Evolutionary conservation across 108 stramenopile genomes (phyloP), one percentile per base, ranked within the genome.

Genomic region (Stephanodiscus minutulus): DNA sequence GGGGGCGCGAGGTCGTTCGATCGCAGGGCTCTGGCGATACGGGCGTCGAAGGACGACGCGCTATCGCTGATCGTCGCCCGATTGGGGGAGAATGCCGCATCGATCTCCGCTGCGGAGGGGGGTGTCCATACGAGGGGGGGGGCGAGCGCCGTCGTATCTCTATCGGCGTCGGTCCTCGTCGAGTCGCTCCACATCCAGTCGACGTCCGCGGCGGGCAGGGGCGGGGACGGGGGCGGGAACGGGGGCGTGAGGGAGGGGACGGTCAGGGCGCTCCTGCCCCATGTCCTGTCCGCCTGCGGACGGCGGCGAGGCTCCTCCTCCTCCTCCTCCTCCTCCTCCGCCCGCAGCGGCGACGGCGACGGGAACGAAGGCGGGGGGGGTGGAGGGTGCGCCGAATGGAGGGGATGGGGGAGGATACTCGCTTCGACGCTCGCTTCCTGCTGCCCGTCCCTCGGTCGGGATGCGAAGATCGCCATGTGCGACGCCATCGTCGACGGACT

Each of bases 151-250:
- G 11, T 77, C 18, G 50, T 92, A 0, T 91, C 91, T 10, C 91
- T 89, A 56, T 76, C 85, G 13, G 90, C 85, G 10, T 83, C 87
- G 2, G 69, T 90, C 5, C 27, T 91, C 2, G 84, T 89, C n/a
- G 87, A 95, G 63, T 82, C 88, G 7, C 63, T 91, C 49, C 65
- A 81, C 36, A 64, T 81, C 37, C 84, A 85, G 48, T 59, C 69
- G 43, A 62, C 85, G 61, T 61, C 41, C 31, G 43, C 47, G 13
- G 37, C 61, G 46, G 49, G 56, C 0, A 69, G 73, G 62, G 61
- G 48, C 13, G 22, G 24, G 8, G 31, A 5, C 2, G 31, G 31
- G 31, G 64, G 49, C 22, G 43, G 55, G 10, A n/a, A n/a, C n/a
- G 49, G 56, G 4, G 74, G 73, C 9, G 82, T 83, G 48, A 48